A percentile compares a stretch with the other conserved stretches of the same genome.
Evolutionary conservation across 176 grass and related monocot genomes (phyloP).

Genomic region (Lolium multiflorum): DNA sequence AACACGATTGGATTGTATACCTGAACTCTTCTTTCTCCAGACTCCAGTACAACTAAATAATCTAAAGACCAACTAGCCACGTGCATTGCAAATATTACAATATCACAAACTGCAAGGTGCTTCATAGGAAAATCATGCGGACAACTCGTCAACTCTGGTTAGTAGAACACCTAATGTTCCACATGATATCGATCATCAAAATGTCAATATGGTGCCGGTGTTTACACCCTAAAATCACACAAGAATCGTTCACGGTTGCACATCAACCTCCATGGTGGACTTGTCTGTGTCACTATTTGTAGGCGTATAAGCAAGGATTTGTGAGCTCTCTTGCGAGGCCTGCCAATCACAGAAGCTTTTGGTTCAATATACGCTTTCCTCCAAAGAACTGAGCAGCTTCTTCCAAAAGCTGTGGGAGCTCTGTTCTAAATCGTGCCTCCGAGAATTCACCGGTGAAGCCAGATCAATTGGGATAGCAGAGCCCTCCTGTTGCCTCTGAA

Average conservation of each 20-base stretch:
- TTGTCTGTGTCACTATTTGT: constrained; percentile 32
- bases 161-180: neutral
- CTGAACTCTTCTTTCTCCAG: neutral
- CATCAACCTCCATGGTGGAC: constrained; percentile 41
- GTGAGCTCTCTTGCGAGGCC: constrained; percentile 46
- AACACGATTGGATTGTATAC: constrained; percentile 33
- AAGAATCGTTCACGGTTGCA: neutral
- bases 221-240: neutral
- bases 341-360: constrained; percentile 44
- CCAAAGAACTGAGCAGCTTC: constrained; percentile 75
- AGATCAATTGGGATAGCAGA: constrained; percentile 25
- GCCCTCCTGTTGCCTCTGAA: constrained; percentile 22
- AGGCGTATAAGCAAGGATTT: constrained; percentile 18
- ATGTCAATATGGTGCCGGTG: neutral
- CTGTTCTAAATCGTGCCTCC: constrained; percentile 72
- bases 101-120: constrained; percentile 15
- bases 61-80: constrained; percentile 5
- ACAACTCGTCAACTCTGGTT: constrained; percentile 20
- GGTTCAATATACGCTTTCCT: constrained; percentile 54
- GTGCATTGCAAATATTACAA: constrained; percentile 16
- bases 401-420: constrained; percentile 48
- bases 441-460: constrained; percentile 39
- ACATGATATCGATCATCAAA: constrained; percentile 24
- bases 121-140: neutral
- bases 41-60: constrained; percentile 21